Percentiles rank a stretch among this genome's conserved stretches.
Conservation (phyloP, 257 asterid genomes). For the Nicotiana benthamiana region DNA sequence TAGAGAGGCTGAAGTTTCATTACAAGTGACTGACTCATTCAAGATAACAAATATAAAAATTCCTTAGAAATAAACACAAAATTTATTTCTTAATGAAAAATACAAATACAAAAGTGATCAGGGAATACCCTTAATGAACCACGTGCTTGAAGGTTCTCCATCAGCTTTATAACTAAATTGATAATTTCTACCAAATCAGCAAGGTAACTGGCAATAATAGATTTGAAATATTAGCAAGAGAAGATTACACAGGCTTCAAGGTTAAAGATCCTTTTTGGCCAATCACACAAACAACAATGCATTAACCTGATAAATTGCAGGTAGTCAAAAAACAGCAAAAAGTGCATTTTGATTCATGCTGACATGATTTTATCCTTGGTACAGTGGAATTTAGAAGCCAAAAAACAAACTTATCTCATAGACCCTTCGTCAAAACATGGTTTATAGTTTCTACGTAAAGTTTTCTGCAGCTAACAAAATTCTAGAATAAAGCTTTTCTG, state of each 20-base stretch:
- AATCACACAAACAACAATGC: slow-evolving; percentile 1
- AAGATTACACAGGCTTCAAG: background rate
- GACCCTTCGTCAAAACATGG: background rate
- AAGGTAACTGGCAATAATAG: slow-evolving; percentile 64
- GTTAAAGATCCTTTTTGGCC: background rate
- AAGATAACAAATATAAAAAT: background rate
- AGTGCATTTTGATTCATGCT: background rate
- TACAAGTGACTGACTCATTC: background rate
- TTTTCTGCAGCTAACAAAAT: background rate
- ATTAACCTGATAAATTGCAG: background rate
- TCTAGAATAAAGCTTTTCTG: background rate
- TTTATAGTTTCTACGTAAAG: background rate
- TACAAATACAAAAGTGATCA: background rate
- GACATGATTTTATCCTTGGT: background rate
- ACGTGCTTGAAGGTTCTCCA: slow-evolving; percentile 83
- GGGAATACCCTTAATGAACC: slow-evolving; percentile 77
- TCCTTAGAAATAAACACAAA: background rate
- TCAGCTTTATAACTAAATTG: slow-evolving; percentile 62
- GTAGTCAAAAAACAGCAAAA: background rate
- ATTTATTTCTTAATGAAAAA: background rate
- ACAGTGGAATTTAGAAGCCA: background rate
- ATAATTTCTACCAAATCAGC: slow-evolving; percentile 82
- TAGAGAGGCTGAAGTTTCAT: background rate
- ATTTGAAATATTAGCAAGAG: slow-evolving; percentile 16
- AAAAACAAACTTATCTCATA: slow-evolving; percentile 4